Base-by-base conservation (phyloP, 1,139 yeast genomes). In the Hanseniaspora gamundiae region DNA sequence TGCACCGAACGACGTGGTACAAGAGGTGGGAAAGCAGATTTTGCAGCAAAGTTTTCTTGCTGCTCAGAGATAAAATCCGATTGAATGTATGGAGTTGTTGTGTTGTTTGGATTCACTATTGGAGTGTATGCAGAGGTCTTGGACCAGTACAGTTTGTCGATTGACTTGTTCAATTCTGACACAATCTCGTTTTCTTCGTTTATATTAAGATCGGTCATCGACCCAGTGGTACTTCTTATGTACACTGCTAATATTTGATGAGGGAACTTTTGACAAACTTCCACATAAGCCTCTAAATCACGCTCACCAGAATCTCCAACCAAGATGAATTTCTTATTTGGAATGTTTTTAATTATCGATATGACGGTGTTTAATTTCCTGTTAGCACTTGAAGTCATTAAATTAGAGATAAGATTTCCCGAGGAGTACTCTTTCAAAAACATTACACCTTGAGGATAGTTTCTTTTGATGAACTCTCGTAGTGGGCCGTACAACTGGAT, bases 221-320 rank as follows among this genome's bases (percentile, higher is more conserved):
- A 79, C 36, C 72, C 71, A 41, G 81, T 76, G 16, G 93, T 87
- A 43, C 82, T 82, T 44, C 98, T 68, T 39, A 93, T 83, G 59
- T 78, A 87, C 6, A 93, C 85, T 1, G 83, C 93, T 27, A 73
- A 52, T 0, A 91, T 69, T 51, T 76, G 80, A 6, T 68, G 64
- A 0, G 95, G 94, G 53, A 67, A 76, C 27, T 60, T 53, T 33
- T 65, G 61, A 0, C 94, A 86, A 33, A 86, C 64, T 35, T 81
- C 82, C 5, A 77, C 72, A 58, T 91, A 93, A 0, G 97, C 94
- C 57, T 93, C 98, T 40, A 91, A 67, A 63, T 93, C 99, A 50
- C 80, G 80, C 58, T 93, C 98, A 1, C 98, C 97, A 2, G 96
- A 81, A 60, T 93, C 99, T 19, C 99, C 99, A 22, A 91, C 72